These are phyloP conservation scores for Mycena haematopus DNA, from an alignment of 768 basidiomycete genomes.

Conservation along the genomic window DNA sequence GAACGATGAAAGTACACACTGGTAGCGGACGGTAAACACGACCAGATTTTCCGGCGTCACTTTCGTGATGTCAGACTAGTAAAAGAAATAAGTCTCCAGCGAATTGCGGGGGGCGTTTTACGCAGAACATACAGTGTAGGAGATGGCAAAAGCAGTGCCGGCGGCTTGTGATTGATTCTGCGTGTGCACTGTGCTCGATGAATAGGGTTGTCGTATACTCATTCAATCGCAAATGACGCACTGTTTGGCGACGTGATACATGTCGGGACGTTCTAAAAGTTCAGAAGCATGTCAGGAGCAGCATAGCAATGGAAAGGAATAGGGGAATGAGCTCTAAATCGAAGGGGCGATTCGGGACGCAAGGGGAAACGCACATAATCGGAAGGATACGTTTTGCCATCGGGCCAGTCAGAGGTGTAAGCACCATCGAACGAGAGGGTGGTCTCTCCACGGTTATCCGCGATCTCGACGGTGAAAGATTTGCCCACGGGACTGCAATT, in stretches of 20 bases:
- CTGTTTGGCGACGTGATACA: conserved; percentile 59
- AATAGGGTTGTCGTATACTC: not conserved
- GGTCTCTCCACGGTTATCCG: conserved; percentile 56
- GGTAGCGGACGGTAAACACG: conserved; percentile 57
- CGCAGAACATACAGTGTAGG: conserved; percentile 47
- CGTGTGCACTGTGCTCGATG: conserved; percentile 51
- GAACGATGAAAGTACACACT: conserved; percentile 39
- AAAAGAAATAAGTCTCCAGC: not conserved
- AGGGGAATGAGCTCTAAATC: not conserved
- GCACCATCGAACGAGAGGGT: conserved; percentile 48
- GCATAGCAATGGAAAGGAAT: no score
- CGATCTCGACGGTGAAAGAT: conserved; percentile 55
- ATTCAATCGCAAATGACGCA: conserved; percentile 34
- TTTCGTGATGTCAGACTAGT: conserved; percentile 51
- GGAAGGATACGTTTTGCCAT: conserved; percentile 51
- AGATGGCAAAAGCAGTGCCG: conserved; percentile 62
- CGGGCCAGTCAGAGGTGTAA: conserved; percentile 51
- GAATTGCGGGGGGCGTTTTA: not conserved
- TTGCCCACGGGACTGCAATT: conserved; percentile 50
- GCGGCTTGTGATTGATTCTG: conserved; percentile 58
- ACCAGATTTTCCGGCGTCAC: conserved; percentile 56
- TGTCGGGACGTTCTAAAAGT: conserved; percentile 40
- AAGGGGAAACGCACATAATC: conserved; percentile 46
- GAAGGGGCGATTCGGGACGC: not conserved
- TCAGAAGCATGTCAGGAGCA: conserved; percentile 2